Base-by-base conservation (phyloP, 179 eudicot species). In the Beta lomatogona region DNA sequence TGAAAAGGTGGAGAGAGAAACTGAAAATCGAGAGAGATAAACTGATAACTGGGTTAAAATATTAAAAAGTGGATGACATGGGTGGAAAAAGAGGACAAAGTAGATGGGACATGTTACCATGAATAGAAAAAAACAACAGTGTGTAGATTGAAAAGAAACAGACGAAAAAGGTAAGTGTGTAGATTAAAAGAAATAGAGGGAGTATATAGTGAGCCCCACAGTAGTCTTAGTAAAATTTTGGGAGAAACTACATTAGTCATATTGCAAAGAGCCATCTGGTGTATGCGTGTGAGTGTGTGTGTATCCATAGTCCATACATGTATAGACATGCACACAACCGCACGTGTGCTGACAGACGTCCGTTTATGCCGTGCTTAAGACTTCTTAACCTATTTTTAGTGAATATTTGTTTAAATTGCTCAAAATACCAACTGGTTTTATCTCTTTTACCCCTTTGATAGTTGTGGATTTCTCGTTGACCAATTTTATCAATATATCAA, bases 401-500 rank as follows among this genome's bases (percentile, higher is more conserved):
- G 52, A 70, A 36, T 28, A 7, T 64, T 64, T 64, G 48, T 28
- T 67, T 18, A 3, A 44, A 2, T 22, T 68, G 50, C 21, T 21
- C 44, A 50, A 11, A 21, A 72, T 50, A 21, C 28, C 18, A 54
- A 45, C 69, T 55, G n/a, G 53, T 52, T 71, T 11, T n/a, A 21
- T 44, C 28, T 76, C n/a, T 19, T 45, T 63, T n/a, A 44, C 28
- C 21, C 50, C 21, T 31, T 80, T 28, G 31, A 57, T n/a, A 15
- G 12, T 71, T 66, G 46, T 54, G 57, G 73, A 60, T 66, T 16
- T 69, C 14, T 18, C 36, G 25, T 67, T 48, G 65, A 60, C 2
- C 2, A 46, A 66, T 77, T 48, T 46, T 58, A 31, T 73, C 25
- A 55, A 78, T 73, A 41, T 74, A 50, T 74, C 28, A 69, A 44